A percentile compares a stretch with the other conserved stretches of the same genome.
Evolutionary conservation across 805 yeast genomes (phyloP).

Genomic region (Metschnikowia shivogae): DNA sequence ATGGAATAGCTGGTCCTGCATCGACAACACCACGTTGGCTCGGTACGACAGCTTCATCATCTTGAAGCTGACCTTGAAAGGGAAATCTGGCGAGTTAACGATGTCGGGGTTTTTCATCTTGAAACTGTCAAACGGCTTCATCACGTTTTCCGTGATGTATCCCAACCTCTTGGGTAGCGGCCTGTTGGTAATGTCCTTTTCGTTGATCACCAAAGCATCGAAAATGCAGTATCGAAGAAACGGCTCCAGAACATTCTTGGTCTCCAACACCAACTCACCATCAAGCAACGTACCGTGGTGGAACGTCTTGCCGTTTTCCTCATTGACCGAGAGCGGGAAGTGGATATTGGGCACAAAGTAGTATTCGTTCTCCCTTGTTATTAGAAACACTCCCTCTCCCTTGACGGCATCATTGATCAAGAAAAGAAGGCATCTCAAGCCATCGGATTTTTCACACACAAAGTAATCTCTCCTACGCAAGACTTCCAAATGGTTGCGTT

Average conservation of each 20-base stretch:
- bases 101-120: slow-evolving; percentile 68
- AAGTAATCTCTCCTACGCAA: slow-evolving; percentile 72
- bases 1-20: slow-evolving; percentile 71
- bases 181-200: slow-evolving; percentile 62
- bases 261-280: slow-evolving; percentile 85
- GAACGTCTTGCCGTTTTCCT: slow-evolving; percentile 48
- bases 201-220: slow-evolving; percentile 85
- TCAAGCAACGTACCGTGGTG: slow-evolving; percentile 90
- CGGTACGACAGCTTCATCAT: slow-evolving; percentile 83
- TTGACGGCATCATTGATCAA: slow-evolving; percentile 62
- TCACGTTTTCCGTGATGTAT: slow-evolving; percentile 75
- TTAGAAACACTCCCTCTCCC: slow-evolving; percentile 84
- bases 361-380: slow-evolving; percentile 86
- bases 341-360: slow-evolving; percentile 78
- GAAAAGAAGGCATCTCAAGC: slow-evolving; percentile 77
- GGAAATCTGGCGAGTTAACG: slow-evolving; percentile 59
- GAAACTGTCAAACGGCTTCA: slow-evolving; percentile 73
- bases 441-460: slow-evolving; percentile 96
- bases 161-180: slow-evolving; percentile 81
- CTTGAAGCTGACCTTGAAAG: slow-evolving; percentile 83
- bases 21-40: slow-evolving; percentile 68
- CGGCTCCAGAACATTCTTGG: slow-evolving; percentile 51
- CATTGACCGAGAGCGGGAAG: slow-evolving; percentile 57
- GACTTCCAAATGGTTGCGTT: slow-evolving; percentile 63
- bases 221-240: slow-evolving; percentile 74